Evolutionary conservation across 495 filamentous ascomycete species (phyloP), one percentile per base, ranked within the genome.

Genomic region (Aspergillus sclerotioniger): DNA sequence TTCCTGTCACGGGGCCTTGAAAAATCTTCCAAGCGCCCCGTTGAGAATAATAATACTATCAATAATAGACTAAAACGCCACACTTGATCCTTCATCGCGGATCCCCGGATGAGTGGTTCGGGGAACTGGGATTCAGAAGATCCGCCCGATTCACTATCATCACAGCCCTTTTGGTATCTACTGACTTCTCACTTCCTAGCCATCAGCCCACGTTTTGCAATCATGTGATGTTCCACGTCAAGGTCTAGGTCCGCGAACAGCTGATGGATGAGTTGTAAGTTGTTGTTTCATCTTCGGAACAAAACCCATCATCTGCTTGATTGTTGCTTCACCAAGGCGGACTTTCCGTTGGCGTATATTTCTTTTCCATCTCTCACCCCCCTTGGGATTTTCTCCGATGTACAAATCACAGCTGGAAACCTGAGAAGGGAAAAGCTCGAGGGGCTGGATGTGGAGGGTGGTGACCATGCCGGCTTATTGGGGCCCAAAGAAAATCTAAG

Each of bases 141-240:
- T 62, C 60, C 56, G 21, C 47, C 52, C 52, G 52, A 58, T 55
- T 52, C 60, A 55, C 52, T 51, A 46, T 50, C 60, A 56, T 53
- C 47, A 31, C 51, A 55, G 58, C 53, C 55, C 54, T 45, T 53
- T 56, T 41, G 41, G 39, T 39, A 49, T 43, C 39, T 52, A 57
- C 47, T 49, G 41, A 41, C 37, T 49, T 49, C 10, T 19, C 17
- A 25, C 41, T 21, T 33, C 43, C 28, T 21, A 35, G 20, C 32
- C 48, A 56, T 62, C 57, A 62, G 63, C 60, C 47, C 47, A 62
- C 56, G 60, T 58, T 62, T 54, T 51, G 29, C 51, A 64, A 61
- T 64, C 62, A 62, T 59, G 62, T 62, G 62, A 61, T 62, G 47
- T 54, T 61, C 57, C 60, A 59, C 50, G 54, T 62, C 59, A 54